Evolutionary conservation across 2,329 filamentous ascomycete species (phyloP), one percentile per base, ranked within the genome.

Genomic region (Berkeleyomyces rouxiae): DNA sequence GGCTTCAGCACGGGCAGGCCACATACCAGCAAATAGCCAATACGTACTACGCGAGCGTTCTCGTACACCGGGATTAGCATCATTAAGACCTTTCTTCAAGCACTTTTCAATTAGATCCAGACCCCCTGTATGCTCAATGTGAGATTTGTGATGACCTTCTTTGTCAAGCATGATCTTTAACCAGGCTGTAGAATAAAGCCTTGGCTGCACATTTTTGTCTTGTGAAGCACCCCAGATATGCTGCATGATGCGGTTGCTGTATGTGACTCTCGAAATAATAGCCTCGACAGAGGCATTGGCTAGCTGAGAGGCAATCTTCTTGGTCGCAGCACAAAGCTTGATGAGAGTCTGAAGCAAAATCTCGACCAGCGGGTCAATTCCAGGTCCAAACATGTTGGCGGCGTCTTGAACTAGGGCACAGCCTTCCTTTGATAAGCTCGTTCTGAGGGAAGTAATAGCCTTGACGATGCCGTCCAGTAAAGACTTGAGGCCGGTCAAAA

Each of bases 151-250:
- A 66, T 82, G 79, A 0, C 82, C 76, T 70, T 95, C 88, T 68
- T 89, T 88, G 67, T 80, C 85, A 46, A 99, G 75, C 23, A 97
- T 73, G 0, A 86, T 95, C 72, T 85, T 88, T 39, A 97, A 75
- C 93, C 93, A 99, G 6, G 81, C 85, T 1, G 87, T 79, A 1
- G 85, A 86, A 72, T 86, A 95, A 1, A 82, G 82, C 65, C 93
- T 84, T 13, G 91, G 86, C 70, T 93, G 87, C 2, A 91, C 86
- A 70, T 96, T 97, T 76, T 96, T 97, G 75, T 99, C 92, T 71
- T 95, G 87, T 66, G 82, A 87, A 33, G 92, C 91, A 61, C 77
- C 76, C 77, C 84, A 88, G 58, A 97, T 78, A 69, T 97, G 92
- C 71, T 95, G 88, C 78, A 96, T 81, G 66, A 96, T 79, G 37